Conservation (phyloP, 2,329 filamentous ascomycete species). For the Aspergillus puulaauensis region DNA sequence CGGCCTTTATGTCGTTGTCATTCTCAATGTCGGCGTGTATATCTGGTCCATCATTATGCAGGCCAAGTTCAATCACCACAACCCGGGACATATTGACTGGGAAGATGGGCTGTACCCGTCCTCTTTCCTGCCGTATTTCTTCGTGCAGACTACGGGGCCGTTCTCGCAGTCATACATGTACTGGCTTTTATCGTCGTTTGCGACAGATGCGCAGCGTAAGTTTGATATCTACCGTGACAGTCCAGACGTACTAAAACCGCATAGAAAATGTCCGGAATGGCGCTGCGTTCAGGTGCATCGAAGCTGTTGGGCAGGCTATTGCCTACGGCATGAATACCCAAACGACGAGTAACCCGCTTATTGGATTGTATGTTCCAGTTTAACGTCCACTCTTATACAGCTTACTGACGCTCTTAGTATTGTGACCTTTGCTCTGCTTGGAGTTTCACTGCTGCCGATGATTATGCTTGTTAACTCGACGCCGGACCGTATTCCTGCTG, state of each 20-base stretch:
- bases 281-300: slow-evolving; percentile 43
- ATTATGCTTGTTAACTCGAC: slow-evolving; percentile 41
- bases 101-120: slow-evolving; percentile 43
- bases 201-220: slow-evolving; percentile 41
- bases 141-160: slow-evolving; percentile 46
- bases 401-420: slow-evolving; percentile 26
- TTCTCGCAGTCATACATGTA: slow-evolving; percentile 49
- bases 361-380: slow-evolving; percentile 38
- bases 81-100: slow-evolving; percentile 50
- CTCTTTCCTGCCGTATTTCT: slow-evolving; percentile 51
- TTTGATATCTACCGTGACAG: neutral
- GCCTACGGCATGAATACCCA: slow-evolving; percentile 46
- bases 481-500: slow-evolving; percentile 41
- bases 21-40: slow-evolving; percentile 51
- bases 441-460: slow-evolving; percentile 37
- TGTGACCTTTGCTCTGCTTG: slow-evolving; percentile 42
- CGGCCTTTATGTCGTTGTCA: slow-evolving; percentile 46
- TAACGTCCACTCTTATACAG: neutral
- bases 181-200: slow-evolving; percentile 46
- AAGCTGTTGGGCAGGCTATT: slow-evolving; percentile 43
- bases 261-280: slow-evolving; percentile 45
- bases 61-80: slow-evolving; percentile 36
- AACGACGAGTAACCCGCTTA: slow-evolving; percentile 35
- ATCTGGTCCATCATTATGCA: slow-evolving; percentile 54
- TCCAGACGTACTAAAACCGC: neutral